Evolutionary conservation across 2,329 filamentous ascomycete species (phyloP), one percentile per base, ranked within the genome.

Genomic region (Arachnopeziza araneosa): DNA sequence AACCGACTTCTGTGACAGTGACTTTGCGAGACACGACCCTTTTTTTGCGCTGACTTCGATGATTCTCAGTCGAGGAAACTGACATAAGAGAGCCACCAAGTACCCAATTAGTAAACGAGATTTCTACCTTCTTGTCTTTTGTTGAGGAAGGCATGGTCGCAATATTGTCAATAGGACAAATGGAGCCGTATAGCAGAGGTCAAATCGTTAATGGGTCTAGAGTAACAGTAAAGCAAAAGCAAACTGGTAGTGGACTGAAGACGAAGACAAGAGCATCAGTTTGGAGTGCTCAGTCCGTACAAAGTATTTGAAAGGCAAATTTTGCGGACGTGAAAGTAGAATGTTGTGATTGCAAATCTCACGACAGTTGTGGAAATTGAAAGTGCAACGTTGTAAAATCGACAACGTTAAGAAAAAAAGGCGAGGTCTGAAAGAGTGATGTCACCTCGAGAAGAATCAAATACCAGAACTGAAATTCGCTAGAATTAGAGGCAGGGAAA

Each of bases 91-190:
- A 62, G 50, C 69, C 69, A 19, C 69, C 69, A 12, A 70, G 59
- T 2, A 68, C 57, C 70, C 70, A 71, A 52, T 64, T 69, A n/a
- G 66, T 66, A 48, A 71, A 66, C 30, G 67, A 70, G 44, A 70
- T n/a, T 14, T 62, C 59, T 9, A 69, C 53, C 50, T 66, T 68
- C 19, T 58, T 61, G 36, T 44, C 36, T 19, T 44, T 44, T 6
- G 4, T 44, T 3, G 36, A 14, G 17, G 36, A 44, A 14, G 36
- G 36, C 36, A 44, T 44, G 17, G 12, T 19, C 14, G 36, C 17
- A 19, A 14, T 17, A 19, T 14, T 44, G 36, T 17, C 17, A 14
- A 5, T 14, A 19, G 10, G 36, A 19, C 36, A 3, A 44, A 4
- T 44, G 12, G 36, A 30, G 9, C 9, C 26, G 9, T 30, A 9